Conservation (phyloP, 2,329 filamentous ascomycete genomes). For the Beauveria caledonica region DNA sequence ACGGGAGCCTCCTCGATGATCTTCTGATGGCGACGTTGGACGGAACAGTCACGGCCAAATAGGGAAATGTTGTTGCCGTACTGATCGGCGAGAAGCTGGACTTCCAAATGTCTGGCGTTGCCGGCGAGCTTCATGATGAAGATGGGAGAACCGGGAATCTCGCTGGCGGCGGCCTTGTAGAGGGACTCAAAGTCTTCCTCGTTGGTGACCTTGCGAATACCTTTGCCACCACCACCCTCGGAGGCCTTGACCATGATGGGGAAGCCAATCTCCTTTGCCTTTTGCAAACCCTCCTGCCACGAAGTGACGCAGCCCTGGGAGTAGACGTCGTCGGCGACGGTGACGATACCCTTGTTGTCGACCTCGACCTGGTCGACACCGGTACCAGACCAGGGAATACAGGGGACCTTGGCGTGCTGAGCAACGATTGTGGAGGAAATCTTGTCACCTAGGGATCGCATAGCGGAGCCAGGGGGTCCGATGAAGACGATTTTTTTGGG, state of each 20-base stretch:
- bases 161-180: slow-evolving; percentile 92
- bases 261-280: slow-evolving; percentile 87
- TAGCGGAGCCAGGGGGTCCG: slow-evolving; percentile 91
- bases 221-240: slow-evolving; percentile 97
- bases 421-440: slow-evolving; percentile 99
- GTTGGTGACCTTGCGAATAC: slow-evolving; percentile 87
- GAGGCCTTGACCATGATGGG: slow-evolving; percentile 99
- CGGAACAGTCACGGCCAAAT: slow-evolving; percentile 96
- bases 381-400: slow-evolving; percentile 98
- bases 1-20: slow-evolving; percentile 99
- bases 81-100: slow-evolving; percentile 94
- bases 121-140: slow-evolving; percentile 99
- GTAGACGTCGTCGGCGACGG: slow-evolving; percentile 79
- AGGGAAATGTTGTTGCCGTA: slow-evolving; percentile 99
- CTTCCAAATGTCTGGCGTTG: slow-evolving; percentile 92
- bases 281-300: slow-evolving; percentile 80
- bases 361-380: slow-evolving; percentile 76
- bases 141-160: slow-evolving; percentile 97
- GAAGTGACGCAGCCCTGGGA: slow-evolving; percentile 84
- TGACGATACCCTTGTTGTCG: slow-evolving; percentile 80
- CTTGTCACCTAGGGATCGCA: slow-evolving; percentile 98
- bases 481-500: slow-evolving; percentile 99
- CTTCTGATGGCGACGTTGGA: slow-evolving; percentile 97
- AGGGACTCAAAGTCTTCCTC: slow-evolving; percentile 79
- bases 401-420: slow-evolving; percentile 91